A percentile compares a stretch with the other conserved stretches of the same genome.
phyloP scores from a whole-genome alignment of 148 eudicot genomes.

The Rhododendron mucronatum region DNA sequence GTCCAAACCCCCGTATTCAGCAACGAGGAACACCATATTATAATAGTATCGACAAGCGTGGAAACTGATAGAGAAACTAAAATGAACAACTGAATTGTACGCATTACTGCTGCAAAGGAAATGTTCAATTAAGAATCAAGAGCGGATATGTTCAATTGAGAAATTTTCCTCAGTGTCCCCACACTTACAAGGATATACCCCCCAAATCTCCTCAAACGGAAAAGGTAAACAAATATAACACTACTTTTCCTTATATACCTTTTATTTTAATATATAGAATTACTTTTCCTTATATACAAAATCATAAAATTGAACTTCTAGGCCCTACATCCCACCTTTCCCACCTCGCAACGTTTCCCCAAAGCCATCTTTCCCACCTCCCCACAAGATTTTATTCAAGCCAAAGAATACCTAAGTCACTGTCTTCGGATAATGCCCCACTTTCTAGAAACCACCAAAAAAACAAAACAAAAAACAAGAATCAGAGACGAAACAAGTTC shows the following conservation, averaged over 20 bases:
- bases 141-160: background rate
- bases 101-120: background rate
- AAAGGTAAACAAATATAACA: background rate
- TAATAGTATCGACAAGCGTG: background rate
- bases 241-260: background rate
- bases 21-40: background rate
- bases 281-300: too few species aligned
- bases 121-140: background rate
- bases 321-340: background rate
- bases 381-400: slow-evolving; percentile 1
- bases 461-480: background rate
- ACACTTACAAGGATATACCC: slow-evolving; percentile 9
- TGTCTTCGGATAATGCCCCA: background rate
- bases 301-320: background rate
- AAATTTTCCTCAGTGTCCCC: background rate
- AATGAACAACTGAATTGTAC: background rate
- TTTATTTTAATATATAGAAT: too few species aligned
- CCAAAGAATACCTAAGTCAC: background rate
- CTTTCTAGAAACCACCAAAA: background rate
- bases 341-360: background rate
- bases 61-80: background rate
- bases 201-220: background rate
- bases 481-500: background rate
- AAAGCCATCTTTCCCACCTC: background rate
- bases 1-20: background rate